A percentile compares a stretch with the other conserved stretches of the same genome.
Conservation (phyloP, 2,329 filamentous ascomycete species). For the Sphaceloma murrayae region DNA sequence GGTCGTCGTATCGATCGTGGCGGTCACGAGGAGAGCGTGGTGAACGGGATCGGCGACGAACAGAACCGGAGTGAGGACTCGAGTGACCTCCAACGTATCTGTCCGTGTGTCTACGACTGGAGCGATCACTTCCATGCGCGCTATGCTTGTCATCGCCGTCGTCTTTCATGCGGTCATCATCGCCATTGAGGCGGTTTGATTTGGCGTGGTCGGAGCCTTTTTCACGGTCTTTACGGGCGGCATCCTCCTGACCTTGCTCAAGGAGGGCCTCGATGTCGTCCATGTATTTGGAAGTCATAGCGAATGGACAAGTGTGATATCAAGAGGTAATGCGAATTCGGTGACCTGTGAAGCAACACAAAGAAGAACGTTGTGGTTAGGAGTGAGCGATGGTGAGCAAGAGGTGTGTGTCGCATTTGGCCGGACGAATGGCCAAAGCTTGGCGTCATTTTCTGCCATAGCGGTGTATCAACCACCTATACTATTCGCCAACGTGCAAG, state of each 20-base stretch:
- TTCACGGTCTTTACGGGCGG: constrained; percentile 24
- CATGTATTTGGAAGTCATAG: too few relatives aligned
- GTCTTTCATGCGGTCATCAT: constrained; percentile 26
- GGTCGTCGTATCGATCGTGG: constrained; percentile 19
- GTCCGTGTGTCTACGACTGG: constrained; percentile 2
- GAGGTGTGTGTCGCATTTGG: constrained; percentile 1
- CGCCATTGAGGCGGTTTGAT: constrained; percentile 18
- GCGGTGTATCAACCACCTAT: background rate
- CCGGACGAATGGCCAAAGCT: too few relatives aligned
- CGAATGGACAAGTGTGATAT: too few relatives aligned
- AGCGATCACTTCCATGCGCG: constrained; percentile 29
- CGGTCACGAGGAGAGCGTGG: constrained; percentile 22
- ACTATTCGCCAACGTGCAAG: background rate
- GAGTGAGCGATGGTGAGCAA: background rate
- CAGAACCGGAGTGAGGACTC: constrained; percentile 22
- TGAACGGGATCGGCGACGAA: constrained; percentile 22
- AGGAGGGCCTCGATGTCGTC: constrained; percentile 24
- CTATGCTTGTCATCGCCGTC: constrained; percentile 32
- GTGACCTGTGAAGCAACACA: too few relatives aligned
- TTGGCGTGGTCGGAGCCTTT: constrained; percentile 25
- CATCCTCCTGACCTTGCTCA: constrained; percentile 28
- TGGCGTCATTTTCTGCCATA: constrained; percentile 3
- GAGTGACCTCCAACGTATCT: constrained; percentile 21
- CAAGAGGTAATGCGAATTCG: too few relatives aligned
- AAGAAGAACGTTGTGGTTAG: background rate